phyloP scores from a whole-genome alignment of 1,139 yeast species.

The Saccharomycopsis hybrid region DNA sequence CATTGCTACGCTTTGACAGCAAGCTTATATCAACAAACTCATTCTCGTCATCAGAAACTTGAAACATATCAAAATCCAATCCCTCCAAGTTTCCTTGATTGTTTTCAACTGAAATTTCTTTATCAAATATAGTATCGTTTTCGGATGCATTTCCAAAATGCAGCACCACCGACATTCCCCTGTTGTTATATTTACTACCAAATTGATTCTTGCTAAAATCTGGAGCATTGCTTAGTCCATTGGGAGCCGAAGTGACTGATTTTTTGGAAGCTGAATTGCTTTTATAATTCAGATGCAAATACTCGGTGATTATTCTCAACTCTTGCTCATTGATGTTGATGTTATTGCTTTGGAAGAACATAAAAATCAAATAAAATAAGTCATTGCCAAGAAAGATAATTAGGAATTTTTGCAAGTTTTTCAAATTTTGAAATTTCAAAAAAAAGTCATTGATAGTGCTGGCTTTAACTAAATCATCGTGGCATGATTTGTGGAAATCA shows the following conservation, averaged over 20 bases:
- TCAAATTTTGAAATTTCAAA: conserved; percentile 12
- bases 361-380: conserved; percentile 14
- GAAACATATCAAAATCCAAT: conserved; percentile 8
- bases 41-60: conserved; percentile 16
- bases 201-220: too few relatives aligned
- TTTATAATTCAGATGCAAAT: conserved; percentile 7
- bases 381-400: conserved; percentile 14
- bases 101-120: conserved; percentile 1
- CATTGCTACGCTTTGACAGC: too few relatives aligned
- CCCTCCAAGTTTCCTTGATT: background rate
- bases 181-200: too few relatives aligned
- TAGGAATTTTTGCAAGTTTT: conserved; percentile 12
- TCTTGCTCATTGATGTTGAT: conserved; percentile 16
- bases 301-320: conserved; percentile 13
- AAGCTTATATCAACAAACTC: conserved; percentile 2
- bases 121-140: background rate
- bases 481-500: too few relatives aligned
- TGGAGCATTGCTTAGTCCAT: too few relatives aligned
- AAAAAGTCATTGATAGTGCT: conserved; percentile 13
- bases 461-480: conserved; percentile 3
- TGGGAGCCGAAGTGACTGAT: too few relatives aligned
- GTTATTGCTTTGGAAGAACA: conserved; percentile 14
- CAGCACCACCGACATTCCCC: conserved; percentile 7
- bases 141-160: conserved; percentile 1
- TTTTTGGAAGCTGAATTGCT: too few relatives aligned